phyloP scores from a whole-genome alignment of 176 grass and related monocot species.

The Carex cristatella region DNA sequence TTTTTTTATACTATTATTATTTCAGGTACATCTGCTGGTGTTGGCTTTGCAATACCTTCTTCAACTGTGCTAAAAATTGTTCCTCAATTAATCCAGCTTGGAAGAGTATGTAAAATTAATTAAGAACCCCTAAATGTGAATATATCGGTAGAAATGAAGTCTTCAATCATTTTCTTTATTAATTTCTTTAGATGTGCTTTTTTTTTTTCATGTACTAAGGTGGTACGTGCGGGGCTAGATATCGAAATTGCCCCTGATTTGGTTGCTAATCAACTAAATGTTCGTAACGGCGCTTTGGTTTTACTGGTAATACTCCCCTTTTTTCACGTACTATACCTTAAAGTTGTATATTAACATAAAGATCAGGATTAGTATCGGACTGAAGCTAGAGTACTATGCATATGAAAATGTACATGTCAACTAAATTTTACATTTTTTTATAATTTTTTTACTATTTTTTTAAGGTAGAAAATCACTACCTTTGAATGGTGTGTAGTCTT shows the following conservation, averaged over 20 bases:
- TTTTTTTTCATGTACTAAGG: constrained; percentile 44
- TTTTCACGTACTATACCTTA: neutral
- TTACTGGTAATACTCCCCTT: constrained; percentile 41
- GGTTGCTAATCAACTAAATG: constrained; percentile 87
- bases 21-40: constrained; percentile 85
- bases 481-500: too few relatives aligned
- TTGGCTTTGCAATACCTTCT: constrained; percentile 92
- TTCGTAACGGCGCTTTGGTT: constrained; percentile 75
- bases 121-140: neutral
- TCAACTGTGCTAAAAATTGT: constrained; percentile 84
- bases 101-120: constrained; percentile 52
- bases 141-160: neutral
- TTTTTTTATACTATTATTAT: constrained; percentile 26
- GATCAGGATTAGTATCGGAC: neutral
- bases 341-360: neutral
- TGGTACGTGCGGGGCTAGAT: constrained; percentile 60
- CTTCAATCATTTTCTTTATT: constrained; percentile 2
- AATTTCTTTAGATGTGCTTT: neutral
- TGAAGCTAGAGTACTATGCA: too few relatives aligned
- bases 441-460: too few relatives aligned
- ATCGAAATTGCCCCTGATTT: constrained; percentile 84
- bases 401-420: too few relatives aligned
- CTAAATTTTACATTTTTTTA: too few relatives aligned
- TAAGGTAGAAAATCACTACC: too few relatives aligned
- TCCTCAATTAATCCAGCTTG: constrained; percentile 90